Conservation (phyloP, 345 rosid species). For the Ricinus communis region DNA sequence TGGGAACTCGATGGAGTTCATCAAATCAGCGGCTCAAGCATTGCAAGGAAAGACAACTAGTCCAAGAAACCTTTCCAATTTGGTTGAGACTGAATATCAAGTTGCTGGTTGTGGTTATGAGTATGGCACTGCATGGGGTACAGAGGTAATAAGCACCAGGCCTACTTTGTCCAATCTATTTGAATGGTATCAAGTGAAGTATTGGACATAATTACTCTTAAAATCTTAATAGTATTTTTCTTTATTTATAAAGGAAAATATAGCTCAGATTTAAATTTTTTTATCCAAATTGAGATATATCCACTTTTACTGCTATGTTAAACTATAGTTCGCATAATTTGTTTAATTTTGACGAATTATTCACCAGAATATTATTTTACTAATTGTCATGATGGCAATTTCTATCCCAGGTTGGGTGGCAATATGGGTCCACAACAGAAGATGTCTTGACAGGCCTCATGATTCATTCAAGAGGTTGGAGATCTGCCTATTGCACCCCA, state of each 20-base stretch:
- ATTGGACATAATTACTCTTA: too few relatives aligned
- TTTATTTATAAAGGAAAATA: background rate
- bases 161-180: too few relatives aligned
- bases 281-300: too few relatives aligned
- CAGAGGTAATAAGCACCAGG: too few relatives aligned
- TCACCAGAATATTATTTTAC: too few relatives aligned
- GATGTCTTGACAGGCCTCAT: conserved; percentile 50
- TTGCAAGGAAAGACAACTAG: conserved; percentile 39
- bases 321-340: too few relatives aligned
- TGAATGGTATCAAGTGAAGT: too few relatives aligned
- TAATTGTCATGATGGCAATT: background rate
- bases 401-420: conserved; percentile 51
- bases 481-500: conserved; percentile 23
- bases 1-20: conserved; percentile 52
- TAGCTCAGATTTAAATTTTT: too few relatives aligned
- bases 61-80: conserved; percentile 9
- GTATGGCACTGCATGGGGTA: conserved; percentile 52
- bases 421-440: conserved; percentile 60
- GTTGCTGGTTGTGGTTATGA: conserved; percentile 55
- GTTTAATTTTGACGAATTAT: too few relatives aligned
- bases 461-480: conserved; percentile 65
- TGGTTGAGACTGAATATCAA: conserved; percentile 36
- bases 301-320: too few relatives aligned
- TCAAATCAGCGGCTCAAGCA: conserved; percentile 38
- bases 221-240: too few relatives aligned